Conservation (phyloP, 352 stramenopile genomes). For the Pythium utonaiense region DNA sequence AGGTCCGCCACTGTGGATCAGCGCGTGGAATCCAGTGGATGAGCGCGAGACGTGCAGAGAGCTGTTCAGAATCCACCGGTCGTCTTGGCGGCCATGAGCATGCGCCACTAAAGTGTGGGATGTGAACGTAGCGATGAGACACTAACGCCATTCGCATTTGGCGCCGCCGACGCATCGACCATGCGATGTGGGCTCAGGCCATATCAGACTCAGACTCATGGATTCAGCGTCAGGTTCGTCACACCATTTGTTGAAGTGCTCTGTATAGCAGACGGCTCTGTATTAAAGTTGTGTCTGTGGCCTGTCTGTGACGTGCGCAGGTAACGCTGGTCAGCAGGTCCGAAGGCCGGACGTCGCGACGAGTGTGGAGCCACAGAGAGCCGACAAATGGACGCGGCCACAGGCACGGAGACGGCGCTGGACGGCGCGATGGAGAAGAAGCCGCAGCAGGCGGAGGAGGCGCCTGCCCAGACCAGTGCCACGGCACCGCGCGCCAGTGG, state of each 20-base stretch:
- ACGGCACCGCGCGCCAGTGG: slow-evolving; percentile 1
- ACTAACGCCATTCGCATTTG: too few species aligned
- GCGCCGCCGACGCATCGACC: too few species aligned
- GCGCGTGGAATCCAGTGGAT: too few species aligned
- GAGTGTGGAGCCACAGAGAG: neutral
- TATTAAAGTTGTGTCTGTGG: slow-evolving; percentile 1
- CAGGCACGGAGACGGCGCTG: neutral
- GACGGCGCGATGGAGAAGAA: neutral
- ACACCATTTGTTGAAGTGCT: neutral
- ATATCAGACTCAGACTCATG: neutral
- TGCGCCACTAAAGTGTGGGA: too few species aligned
- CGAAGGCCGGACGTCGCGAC: too few species aligned
- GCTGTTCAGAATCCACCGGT: too few species aligned
- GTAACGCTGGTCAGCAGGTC: neutral
- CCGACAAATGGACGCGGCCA: neutral
- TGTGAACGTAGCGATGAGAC: too few species aligned
- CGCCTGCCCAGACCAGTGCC: neutral
- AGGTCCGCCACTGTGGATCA: too few species aligned
- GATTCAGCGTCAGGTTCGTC: neutral
- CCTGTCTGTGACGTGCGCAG: slow-evolving; percentile 19
- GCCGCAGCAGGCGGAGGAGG: neutral
- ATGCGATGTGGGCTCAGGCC: neutral
- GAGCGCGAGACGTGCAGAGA: too few species aligned
- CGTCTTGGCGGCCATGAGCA: too few species aligned
- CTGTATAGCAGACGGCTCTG: neutral